A percentile compares a stretch with the other conserved stretches of the same genome.
phyloP scores from a whole-genome alignment of 768 basidiomycete genomes.

The Tylopilus plumbeoviolaceoides region DNA sequence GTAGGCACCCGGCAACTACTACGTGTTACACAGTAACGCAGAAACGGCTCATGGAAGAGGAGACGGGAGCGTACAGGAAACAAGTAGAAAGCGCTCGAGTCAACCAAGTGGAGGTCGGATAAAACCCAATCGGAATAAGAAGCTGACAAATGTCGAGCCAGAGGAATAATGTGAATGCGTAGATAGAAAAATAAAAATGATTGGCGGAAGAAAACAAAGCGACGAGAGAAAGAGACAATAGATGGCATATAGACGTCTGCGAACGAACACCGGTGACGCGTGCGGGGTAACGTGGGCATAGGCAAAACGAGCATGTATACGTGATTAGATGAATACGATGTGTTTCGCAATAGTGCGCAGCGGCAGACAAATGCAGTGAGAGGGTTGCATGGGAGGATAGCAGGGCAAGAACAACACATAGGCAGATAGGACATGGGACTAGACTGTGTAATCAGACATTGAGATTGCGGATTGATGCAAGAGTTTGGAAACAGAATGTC shows the following conservation, averaged over 20 bases:
- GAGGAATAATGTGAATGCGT: conserved; percentile 29
- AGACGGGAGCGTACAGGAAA: conserved; percentile 30
- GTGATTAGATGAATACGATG: conserved; percentile 32
- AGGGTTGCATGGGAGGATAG: conserved; percentile 35
- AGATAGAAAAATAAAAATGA: conserved; percentile 30
- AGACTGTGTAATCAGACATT: conserved; percentile 38
- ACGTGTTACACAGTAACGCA: conserved; percentile 33
- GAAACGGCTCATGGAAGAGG: conserved; percentile 17
- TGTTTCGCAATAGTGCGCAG: conserved; percentile 33
- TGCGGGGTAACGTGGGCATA: conserved; percentile 18
- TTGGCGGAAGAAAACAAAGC: conserved; percentile 23
- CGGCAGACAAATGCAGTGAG: conserved; percentile 23
- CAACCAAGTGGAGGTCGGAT: conserved; percentile 16
- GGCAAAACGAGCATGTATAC: conserved; percentile 35
- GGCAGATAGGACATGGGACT: conserved; percentile 32
- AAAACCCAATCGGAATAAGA: conserved; percentile 24
- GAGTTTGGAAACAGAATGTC: conserved; percentile 33
- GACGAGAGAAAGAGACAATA: conserved; percentile 14
- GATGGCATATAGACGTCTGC: conserved; percentile 27
- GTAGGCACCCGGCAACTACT: conserved; percentile 33
- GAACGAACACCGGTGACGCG: conserved; percentile 19
- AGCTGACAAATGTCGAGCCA: conserved; percentile 23
- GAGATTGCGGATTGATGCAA: conserved; percentile 34
- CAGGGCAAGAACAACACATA: conserved; percentile 36
- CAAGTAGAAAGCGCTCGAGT: conserved; percentile 28